A percentile compares a stretch with the other conserved stretches of the same genome.
Evolutionary conservation across 345 rosid genomes (phyloP).

Genomic region (Gossypium bickii): DNA sequence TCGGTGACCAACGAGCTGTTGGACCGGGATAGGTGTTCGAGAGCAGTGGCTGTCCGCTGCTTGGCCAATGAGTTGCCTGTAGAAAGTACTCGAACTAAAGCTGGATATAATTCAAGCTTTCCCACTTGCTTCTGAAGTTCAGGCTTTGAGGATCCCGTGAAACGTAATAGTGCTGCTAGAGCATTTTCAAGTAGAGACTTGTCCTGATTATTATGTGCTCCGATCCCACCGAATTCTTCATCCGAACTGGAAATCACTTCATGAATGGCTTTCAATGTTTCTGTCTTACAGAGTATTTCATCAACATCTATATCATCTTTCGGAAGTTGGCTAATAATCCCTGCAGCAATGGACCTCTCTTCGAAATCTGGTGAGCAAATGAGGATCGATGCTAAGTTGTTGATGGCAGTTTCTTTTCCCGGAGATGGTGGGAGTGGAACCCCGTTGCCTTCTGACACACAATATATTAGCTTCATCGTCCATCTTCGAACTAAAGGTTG

Average conservation of each 20-base stretch:
- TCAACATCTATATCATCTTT: constrained; percentile 39
- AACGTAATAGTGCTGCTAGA: constrained; percentile 42
- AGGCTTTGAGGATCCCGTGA: constrained; percentile 45
- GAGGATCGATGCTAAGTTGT: constrained; percentile 32
- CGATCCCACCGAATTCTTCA: constrained; percentile 21
- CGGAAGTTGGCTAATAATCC: constrained; percentile 47
- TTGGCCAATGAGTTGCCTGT: constrained; percentile 42
- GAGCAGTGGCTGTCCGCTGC: constrained; percentile 40
- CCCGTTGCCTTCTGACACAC: constrained; percentile 38
- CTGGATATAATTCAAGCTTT: constrained; percentile 36
- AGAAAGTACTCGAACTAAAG: constrained; percentile 40
- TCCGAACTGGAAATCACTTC: constrained; percentile 38
- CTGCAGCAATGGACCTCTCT: constrained; percentile 48
- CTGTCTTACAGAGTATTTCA: constrained; percentile 40
- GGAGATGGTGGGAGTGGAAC: constrained; percentile 46
- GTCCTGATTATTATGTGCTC: constrained; percentile 11
- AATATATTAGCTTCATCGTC: constrained; percentile 36
- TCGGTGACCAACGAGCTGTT: constrained; percentile 21
- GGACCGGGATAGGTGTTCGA: constrained; percentile 44
- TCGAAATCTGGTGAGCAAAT: constrained; percentile 31
- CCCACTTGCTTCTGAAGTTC: constrained; percentile 46
- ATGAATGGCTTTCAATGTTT: constrained; percentile 42
- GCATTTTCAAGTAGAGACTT: constrained; percentile 42
- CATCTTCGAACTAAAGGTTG: constrained; percentile 30
- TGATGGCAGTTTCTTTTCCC: constrained; percentile 36